Conservation (phyloP, 2,329 filamentous ascomycete genomes). For the Achaetomium macrosporum region DNA sequence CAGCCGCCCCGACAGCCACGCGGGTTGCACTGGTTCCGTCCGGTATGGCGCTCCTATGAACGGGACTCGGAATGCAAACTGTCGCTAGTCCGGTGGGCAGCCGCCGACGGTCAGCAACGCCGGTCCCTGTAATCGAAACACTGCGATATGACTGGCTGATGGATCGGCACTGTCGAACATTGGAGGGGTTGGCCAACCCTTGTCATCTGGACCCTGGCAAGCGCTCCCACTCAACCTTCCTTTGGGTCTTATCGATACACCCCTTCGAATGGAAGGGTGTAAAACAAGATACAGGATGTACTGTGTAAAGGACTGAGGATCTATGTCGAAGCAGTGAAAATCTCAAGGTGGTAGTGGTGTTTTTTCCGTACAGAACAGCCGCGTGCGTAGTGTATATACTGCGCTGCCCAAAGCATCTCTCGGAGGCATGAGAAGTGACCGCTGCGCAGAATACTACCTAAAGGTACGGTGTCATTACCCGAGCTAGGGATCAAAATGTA, state of each 20-base stretch:
- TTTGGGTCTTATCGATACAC: conserved; percentile 2
- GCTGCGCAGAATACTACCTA: too few relatives aligned
- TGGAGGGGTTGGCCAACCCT: conserved; percentile 20
- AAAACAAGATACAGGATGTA: neutral
- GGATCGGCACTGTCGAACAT: conserved; percentile 9
- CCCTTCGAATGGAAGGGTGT: neutral
- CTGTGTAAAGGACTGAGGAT: neutral
- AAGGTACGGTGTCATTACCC: too few relatives aligned
- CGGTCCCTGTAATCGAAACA: conserved; percentile 1
- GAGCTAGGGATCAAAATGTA: too few relatives aligned
- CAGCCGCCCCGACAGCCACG: conserved; percentile 5
- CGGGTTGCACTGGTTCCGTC: conserved; percentile 2
- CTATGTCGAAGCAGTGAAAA: too few relatives aligned
- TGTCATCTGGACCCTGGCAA: conserved; percentile 20
- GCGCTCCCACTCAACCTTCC: conserved; percentile 13
- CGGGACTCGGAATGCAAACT: conserved; percentile 7
- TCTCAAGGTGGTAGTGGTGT: too few relatives aligned
- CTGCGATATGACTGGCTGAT: conserved; percentile 15
- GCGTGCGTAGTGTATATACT: too few relatives aligned
- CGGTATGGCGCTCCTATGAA: neutral
- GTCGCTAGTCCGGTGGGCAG: conserved; percentile 19
- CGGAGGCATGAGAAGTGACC: too few relatives aligned
- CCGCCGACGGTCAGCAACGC: conserved; percentile 19
- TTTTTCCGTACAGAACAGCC: too few relatives aligned
- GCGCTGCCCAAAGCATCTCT: too few relatives aligned